Evolutionary conservation across 768 basidiomycete genomes (phyloP).

Genomic region (Tylopilus felleus): DNA sequence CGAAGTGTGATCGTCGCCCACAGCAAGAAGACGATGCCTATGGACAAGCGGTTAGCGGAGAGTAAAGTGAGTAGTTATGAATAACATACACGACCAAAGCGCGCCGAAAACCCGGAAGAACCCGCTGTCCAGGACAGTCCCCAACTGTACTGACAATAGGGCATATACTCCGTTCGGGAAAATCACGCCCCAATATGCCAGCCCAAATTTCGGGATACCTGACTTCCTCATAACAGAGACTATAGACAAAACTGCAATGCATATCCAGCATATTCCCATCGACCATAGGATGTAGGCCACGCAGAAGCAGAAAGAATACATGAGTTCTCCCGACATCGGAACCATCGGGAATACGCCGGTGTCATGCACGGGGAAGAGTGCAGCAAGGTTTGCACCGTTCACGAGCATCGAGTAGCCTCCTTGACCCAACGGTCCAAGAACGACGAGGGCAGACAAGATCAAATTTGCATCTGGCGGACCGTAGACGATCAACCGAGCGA

Average conservation of each 20-base stretch:
- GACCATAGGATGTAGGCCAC: slow-evolving; percentile 49
- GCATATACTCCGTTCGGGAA: slow-evolving; percentile 57
- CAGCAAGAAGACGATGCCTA: slow-evolving; percentile 40
- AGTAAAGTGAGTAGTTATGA: background rate
- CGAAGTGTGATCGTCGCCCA: slow-evolving; percentile 42
- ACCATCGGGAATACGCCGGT: slow-evolving; percentile 32
- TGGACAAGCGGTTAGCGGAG: background rate
- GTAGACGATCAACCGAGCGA: slow-evolving; percentile 41
- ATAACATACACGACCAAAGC: slow-evolving; percentile 46
- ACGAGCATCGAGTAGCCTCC: slow-evolving; percentile 45
- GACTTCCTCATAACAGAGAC: slow-evolving; percentile 30
- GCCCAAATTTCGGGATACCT: slow-evolving; percentile 39
- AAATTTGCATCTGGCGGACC: slow-evolving; percentile 39
- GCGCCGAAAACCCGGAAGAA: slow-evolving; percentile 54
- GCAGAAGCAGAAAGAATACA: slow-evolving; percentile 45
- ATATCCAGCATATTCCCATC: slow-evolving; percentile 53
- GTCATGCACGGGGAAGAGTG: slow-evolving; percentile 33
- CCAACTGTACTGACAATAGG: slow-evolving; percentile 48
- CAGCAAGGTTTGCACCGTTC: slow-evolving; percentile 37
- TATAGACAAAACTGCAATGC: slow-evolving; percentile 42
- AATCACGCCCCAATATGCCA: slow-evolving; percentile 53
- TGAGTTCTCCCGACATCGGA: slow-evolving; percentile 37
- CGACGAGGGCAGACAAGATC: slow-evolving; percentile 45
- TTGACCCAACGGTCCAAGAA: slow-evolving; percentile 53
- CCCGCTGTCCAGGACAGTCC: slow-evolving; percentile 43